Evolutionary conservation across 1,139 yeast genomes (phyloP), one percentile per base, ranked within the genome.

Genomic region (Taphrina deformans): DNA sequence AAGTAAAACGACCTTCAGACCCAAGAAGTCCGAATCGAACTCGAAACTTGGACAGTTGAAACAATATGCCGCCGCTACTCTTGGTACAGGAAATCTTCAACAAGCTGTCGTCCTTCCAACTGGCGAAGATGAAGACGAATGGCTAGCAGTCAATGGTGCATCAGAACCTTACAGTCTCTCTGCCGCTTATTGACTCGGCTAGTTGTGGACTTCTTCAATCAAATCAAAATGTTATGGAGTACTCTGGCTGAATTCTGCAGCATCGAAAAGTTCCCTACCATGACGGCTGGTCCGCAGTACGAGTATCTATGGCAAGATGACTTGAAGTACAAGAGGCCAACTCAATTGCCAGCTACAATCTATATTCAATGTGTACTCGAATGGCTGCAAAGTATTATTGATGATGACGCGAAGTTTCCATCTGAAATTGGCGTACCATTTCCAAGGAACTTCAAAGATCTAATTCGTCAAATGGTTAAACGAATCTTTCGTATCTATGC

Each of bases 181-280:
- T 38, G 16, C 14, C 2, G 16, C 18, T 38, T 41, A 93, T 87
- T 18, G 92, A 88, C 3, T 24, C 45, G 23, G 38, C n/a, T 50
- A 70, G 80, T 79, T 1, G 81, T 78, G 16, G 82, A 79, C 69
- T 93, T 93, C 74, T 93, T 89, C 78, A 92, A 92, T 75, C 99
- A 93, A 75, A 87, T 92, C 72, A 93, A 93, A 76, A 93, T 93
- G 99, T 80, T 93, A 6, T 93, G 93, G 73, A 97, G 98, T 12
- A 87, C 98, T 4, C 88, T 95, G 68, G 92, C 99, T 1, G 97
- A 91, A 77, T 92, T 93, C 73, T 93, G 99, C 75, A 89, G 97
- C 0, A 97, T 98, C 0, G 76, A 79, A 21, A 83, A 96, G 1
- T 93, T 99, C 75, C 98, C 99, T 2, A 79, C 95, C 67, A 93